A percentile compares a stretch with the other conserved stretches of the same genome.
These are phyloP conservation scores for Kodamaea sp. DNA, from an alignment of 1,139 yeast genomes.

Conservation along the genomic window DNA sequence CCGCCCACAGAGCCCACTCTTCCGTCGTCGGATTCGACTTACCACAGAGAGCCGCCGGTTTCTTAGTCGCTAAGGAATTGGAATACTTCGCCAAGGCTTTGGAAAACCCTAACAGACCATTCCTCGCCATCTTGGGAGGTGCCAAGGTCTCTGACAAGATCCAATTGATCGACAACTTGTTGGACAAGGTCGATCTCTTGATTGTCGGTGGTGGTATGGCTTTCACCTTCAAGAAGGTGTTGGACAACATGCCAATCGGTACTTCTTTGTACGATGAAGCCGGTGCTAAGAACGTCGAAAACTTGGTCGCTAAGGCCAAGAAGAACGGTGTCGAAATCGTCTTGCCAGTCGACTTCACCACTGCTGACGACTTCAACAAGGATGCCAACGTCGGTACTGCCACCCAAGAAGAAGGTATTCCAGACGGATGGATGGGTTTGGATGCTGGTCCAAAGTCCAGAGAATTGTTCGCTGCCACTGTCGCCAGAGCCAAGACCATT, in stretches of 20 bases:
- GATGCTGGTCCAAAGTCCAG: slow-evolving; percentile 90
- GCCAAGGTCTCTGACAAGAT: slow-evolving; percentile 98
- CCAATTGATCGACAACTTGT: slow-evolving; percentile 93
- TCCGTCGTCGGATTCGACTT: slow-evolving; percentile 96
- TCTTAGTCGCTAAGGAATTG: slow-evolving; percentile 95
- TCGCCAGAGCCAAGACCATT: slow-evolving; percentile 91
- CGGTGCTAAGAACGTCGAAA: slow-evolving; percentile 90
- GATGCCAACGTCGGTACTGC: slow-evolving; percentile 84
- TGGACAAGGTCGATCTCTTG: slow-evolving; percentile 88
- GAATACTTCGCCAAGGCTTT: slow-evolving; percentile 95
- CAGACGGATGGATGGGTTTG: slow-evolving; percentile 92
- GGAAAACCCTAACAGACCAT: slow-evolving; percentile 95
- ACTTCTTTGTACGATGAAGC: slow-evolving; percentile 86
- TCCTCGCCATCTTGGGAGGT: slow-evolving; percentile 97
- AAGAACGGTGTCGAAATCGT: slow-evolving; percentile 88
- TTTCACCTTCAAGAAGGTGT: slow-evolving; percentile 93
- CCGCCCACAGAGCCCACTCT: slow-evolving; percentile 99
- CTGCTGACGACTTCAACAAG: slow-evolving; percentile 89
- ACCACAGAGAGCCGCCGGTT: slow-evolving; percentile 95
- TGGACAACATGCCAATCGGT: slow-evolving; percentile 84
- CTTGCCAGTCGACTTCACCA: slow-evolving; percentile 90
- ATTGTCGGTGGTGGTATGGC: slow-evolving; percentile 99
- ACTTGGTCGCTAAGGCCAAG: slow-evolving; percentile 91
- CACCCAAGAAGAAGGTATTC: slow-evolving; percentile 84
- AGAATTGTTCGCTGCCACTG: slow-evolving; percentile 73